Percentiles rank a stretch among this genome's conserved stretches.
Evolutionary conservation across 2,329 filamentous ascomycete species (phyloP).

Genomic region (Aspergillus tanneri): DNA sequence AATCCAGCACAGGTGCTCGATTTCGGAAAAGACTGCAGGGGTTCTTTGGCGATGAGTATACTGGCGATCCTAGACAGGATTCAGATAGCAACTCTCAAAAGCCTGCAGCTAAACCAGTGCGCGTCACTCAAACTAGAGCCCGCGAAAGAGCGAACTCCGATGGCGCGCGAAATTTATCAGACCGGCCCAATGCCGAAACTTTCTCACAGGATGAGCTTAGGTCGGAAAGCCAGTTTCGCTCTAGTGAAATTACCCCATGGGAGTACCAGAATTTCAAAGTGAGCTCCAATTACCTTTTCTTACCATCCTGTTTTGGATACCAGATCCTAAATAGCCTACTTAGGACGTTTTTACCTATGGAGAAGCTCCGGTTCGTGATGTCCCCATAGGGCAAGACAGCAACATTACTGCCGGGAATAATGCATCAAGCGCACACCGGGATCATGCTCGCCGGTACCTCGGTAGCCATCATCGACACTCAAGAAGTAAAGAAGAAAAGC

Average conservation of each 20-base stretch:
- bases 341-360: conserved; percentile 75
- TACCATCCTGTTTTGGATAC: neutral
- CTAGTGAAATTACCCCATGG: conserved; percentile 96
- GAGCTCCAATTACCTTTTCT: conserved; percentile 35
- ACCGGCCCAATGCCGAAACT: conserved; percentile 46
- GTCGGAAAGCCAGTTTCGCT: conserved; percentile 80
- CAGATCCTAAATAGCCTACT: conserved; percentile 1
- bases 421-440: conserved; percentile 43
- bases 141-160: conserved; percentile 83
- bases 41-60: conserved; percentile 89
- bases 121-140: conserved; percentile 55
- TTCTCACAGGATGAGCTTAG: conserved; percentile 71
- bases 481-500: conserved; percentile 59
- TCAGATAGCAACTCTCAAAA: conserved; percentile 67
- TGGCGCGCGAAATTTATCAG: conserved; percentile 59
- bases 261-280: conserved; percentile 84
- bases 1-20: conserved; percentile 66
- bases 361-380: conserved; percentile 72
- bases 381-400: conserved; percentile 67
- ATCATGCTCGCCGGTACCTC: conserved; percentile 55
- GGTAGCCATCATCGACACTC: conserved; percentile 47
- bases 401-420: conserved; percentile 62
- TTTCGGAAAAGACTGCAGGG: conserved; percentile 79
- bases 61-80: conserved; percentile 58
- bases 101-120: conserved; percentile 21